Conservation (phyloP, 176 grass and related monocot genomes). For the Zea luxurians region DNA sequence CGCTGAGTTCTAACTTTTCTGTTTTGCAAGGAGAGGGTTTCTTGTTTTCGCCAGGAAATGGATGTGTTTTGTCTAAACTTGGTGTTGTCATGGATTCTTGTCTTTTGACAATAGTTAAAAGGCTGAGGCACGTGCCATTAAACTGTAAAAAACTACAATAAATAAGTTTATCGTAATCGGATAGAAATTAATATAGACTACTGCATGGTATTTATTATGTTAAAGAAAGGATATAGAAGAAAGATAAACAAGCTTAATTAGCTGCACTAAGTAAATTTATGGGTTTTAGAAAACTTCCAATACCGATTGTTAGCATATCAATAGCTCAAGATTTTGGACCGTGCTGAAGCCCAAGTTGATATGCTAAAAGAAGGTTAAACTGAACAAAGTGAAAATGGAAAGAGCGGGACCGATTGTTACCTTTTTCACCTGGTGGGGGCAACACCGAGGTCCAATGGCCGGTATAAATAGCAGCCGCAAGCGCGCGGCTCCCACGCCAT, state of each 20-base stretch:
- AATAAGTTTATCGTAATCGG: too few relatives aligned
- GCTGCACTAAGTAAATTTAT: neutral
- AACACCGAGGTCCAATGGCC: neutral
- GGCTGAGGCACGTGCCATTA: too few relatives aligned
- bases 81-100: too few relatives aligned
- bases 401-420: neutral
- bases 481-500: slow-evolving; percentile 1
- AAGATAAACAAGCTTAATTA: neutral
- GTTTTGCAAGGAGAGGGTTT: too few relatives aligned
- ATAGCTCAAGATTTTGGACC: neutral
- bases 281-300: neutral
- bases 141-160: too few relatives aligned
- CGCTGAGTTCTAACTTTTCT: too few relatives aligned
- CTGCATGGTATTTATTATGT: too few relatives aligned
- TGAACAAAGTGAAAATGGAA: neutral
- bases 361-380: neutral
- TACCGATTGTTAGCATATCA: neutral
- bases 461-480: neutral
- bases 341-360: neutral
- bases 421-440: neutral
- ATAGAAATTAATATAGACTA: too few relatives aligned
- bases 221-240: too few relatives aligned
- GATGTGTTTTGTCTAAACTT: too few relatives aligned
- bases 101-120: too few relatives aligned
- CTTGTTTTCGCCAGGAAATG: too few relatives aligned